These are phyloP conservation scores for Fusarium sp. DNA, from an alignment of 2,329 filamentous ascomycete genomes.

Conservation along the genomic window DNA sequence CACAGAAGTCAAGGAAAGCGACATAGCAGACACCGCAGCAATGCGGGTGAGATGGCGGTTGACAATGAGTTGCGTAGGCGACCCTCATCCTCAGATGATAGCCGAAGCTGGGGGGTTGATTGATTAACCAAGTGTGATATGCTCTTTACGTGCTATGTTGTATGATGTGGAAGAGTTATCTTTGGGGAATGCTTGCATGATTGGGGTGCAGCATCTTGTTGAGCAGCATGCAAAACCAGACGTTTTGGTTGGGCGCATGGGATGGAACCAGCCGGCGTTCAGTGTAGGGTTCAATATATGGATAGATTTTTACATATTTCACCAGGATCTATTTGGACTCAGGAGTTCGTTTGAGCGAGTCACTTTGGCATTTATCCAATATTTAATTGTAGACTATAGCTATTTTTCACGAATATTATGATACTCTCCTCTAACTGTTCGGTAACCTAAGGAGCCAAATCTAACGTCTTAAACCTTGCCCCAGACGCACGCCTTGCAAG, in stretches of 20 bases:
- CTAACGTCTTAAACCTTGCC: no score
- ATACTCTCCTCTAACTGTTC: constrained; percentile 5
- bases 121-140: constrained; percentile 18
- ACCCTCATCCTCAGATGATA: constrained; percentile 43
- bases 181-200: constrained; percentile 21
- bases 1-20: constrained; percentile 25
- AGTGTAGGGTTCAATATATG: constrained; percentile 28
- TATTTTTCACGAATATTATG: constrained; percentile 11
- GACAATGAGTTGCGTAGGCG: constrained; percentile 24
- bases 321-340: constrained; percentile 7
- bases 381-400: constrained; percentile 33
- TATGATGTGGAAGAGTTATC: constrained; percentile 4
- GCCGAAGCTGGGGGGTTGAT: constrained; percentile 47
- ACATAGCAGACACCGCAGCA: constrained; percentile 29
- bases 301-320: constrained; percentile 32
- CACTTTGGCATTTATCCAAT: constrained; percentile 3
- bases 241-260: constrained; percentile 26
- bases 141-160: neutral
- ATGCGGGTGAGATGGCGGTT: neutral
- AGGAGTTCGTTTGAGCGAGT: constrained; percentile 13
- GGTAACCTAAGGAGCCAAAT: no score
- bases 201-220: neutral
- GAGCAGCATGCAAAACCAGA: constrained; percentile 5
- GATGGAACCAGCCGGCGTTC: constrained; percentile 31
- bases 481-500: no score